These are phyloP conservation scores for Nepenthes alata DNA, from an alignment of 179 eudicot species.

Conservation along the genomic window DNA sequence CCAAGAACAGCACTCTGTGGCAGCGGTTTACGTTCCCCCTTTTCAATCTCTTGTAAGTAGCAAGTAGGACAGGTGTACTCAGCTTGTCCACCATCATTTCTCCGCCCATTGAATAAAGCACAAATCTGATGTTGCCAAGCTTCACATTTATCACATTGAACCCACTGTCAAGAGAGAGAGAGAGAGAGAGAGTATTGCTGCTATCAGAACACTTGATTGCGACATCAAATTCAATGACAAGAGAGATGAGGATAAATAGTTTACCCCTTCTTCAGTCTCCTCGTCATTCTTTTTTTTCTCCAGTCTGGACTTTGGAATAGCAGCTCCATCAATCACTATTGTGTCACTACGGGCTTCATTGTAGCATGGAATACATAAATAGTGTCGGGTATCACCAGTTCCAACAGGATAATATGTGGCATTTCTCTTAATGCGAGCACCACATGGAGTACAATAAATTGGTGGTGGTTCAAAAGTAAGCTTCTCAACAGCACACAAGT, in stretches of 20 bases:
- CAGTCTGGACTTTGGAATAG: conserved; percentile 55
- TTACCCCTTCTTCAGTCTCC: conserved; percentile 98
- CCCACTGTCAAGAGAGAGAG: conserved; percentile 65
- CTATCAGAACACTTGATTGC: background rate
- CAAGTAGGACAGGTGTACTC: conserved; percentile 98
- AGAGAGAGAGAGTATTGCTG: background rate
- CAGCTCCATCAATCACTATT: conserved; percentile 51
- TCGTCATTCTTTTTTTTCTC: conserved; percentile 97
- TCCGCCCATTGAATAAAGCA: conserved; percentile 89
- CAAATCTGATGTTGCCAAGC: conserved; percentile 99
- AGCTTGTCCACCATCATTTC: conserved; percentile 95
- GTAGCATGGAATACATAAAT: conserved; percentile 77
- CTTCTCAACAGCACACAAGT: conserved; percentile 93
- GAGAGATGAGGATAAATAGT: background rate
- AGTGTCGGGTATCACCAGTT: conserved; percentile 78
- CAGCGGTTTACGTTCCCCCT: conserved; percentile 74
- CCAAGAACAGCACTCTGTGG: conserved; percentile 99
- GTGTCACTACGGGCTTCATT: conserved; percentile 90
- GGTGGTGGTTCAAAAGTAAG: conserved; percentile 97
- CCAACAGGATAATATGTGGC: conserved; percentile 81
- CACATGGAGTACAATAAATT: conserved; percentile 79
- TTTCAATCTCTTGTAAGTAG: conserved; percentile 71
- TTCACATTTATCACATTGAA: conserved; percentile 98
- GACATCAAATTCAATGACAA: background rate
- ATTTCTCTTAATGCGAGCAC: conserved; percentile 88